Evolutionary conservation across 129 eudicot genomes (phyloP).

Genomic region (Arctium minus): DNA sequence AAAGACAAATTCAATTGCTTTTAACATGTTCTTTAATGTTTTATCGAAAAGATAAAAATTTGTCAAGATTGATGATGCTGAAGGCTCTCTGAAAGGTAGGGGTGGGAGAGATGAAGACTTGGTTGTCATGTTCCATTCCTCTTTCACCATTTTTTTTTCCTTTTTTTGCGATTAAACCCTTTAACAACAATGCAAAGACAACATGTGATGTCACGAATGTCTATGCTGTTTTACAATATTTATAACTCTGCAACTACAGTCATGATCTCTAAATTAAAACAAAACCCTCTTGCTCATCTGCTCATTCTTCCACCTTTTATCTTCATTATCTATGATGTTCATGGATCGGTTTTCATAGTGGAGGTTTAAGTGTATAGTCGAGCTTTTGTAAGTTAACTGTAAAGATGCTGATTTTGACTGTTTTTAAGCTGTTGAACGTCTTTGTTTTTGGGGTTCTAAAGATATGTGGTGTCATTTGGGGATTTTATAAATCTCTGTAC

Average conservation of each 20-base stretch:
- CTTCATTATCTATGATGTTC: not conserved
- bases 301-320: not conserved
- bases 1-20: not conserved
- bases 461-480: not conserved
- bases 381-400: not conserved
- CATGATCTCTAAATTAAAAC: not conserved
- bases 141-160: not conserved
- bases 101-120: too few relatives aligned
- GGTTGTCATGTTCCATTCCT: too few relatives aligned
- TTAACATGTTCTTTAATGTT: too few relatives aligned
- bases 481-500: too few relatives aligned
- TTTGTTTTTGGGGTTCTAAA: not conserved
- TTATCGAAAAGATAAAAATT: too few relatives aligned
- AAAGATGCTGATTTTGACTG: not conserved
- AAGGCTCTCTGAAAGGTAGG: too few relatives aligned
- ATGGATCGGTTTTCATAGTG: not conserved
- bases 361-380: not conserved
- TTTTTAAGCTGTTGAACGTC: too few relatives aligned
- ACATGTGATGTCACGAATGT: not conserved
- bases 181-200: not conserved
- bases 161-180: not conserved
- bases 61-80: too few relatives aligned
- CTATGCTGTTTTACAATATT: too few relatives aligned
- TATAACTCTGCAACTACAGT: not conserved
- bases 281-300: not conserved